Evolutionary conservation across 345 rosid genomes (phyloP).

Genomic region (Brassica incana): DNA sequence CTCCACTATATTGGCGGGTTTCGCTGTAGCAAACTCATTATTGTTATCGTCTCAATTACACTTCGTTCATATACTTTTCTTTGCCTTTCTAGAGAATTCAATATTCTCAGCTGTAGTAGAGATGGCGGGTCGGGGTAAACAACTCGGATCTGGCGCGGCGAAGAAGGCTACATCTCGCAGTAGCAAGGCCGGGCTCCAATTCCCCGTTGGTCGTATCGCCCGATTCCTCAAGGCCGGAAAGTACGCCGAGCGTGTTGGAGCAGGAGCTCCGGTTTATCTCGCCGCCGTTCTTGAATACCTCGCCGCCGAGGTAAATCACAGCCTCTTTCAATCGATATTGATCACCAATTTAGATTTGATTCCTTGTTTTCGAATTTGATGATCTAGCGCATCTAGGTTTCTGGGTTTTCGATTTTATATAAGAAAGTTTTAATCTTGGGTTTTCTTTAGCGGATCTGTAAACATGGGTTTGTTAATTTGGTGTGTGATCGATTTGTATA

Average conservation of each 20-base stretch:
- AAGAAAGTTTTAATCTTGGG: background rate
- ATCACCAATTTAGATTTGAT: background rate
- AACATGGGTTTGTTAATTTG: background rate
- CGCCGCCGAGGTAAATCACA: constrained; percentile 69
- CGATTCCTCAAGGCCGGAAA: constrained; percentile 91
- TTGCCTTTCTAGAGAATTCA: background rate
- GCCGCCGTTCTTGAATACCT: constrained; percentile 96
- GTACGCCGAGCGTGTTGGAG: constrained; percentile 95
- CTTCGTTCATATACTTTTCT: background rate
- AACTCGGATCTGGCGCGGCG: constrained; percentile 75
- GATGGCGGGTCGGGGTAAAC: constrained; percentile 93
- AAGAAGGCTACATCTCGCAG: constrained; percentile 92
- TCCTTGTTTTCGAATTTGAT: background rate
- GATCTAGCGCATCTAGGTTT: background rate
- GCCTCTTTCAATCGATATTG: background rate
- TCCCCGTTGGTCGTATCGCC: constrained; percentile 93
- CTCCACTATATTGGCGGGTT: constrained; percentile 41
- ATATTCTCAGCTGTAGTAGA: background rate
- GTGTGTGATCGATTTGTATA: background rate
- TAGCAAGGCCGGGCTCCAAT: constrained; percentile 92
- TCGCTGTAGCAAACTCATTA: background rate
- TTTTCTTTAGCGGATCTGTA: background rate
- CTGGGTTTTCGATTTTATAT: background rate
- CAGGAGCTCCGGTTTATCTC: constrained; percentile 98
- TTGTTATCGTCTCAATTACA: background rate